Evolutionary conservation across 352 stramenopile genomes (phyloP), one percentile per base, ranked within the genome.

Genomic region (Globisporangium carolinianum): DNA sequence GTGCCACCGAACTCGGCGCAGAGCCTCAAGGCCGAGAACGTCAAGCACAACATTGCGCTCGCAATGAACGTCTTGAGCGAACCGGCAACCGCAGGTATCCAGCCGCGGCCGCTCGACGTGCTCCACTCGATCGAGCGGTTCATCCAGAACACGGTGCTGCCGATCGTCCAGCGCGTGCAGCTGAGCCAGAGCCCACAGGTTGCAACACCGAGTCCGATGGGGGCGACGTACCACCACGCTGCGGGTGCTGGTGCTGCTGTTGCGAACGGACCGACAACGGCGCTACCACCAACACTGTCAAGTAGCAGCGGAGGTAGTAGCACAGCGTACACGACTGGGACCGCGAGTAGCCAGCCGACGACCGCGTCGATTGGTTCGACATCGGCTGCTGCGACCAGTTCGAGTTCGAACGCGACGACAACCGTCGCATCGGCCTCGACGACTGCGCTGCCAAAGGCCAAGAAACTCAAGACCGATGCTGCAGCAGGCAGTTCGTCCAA

Each of bases 121-220:
- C 60, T 95, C 8, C 71, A 72, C 18, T 87, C 85, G 9, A 93
- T 95, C 39, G 85, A 95, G 55, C 70, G 71, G 17, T 95, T 95
- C 38, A 87, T 95, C 43, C 68, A 84, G 47, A 83, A 74, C 49
- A 90, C 81, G 3, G 80, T 95, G 32, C 61, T 86, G 36, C 83
- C 85, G 15, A 91, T 95, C 41, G 79, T 91, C 4, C 69, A 69
- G 18, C 88, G 89, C 55, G 75, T 91, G 4, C 59, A 76, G 24
- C 3, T 39, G 47, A 32, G 52, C 47, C 43, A 60, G 48, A 60
- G 47, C 15, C 47, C 47, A 12, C 59, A 65, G 15, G 53, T n/a
- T n/a, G n/a, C n/a, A n/a, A n/a, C 55, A 15, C 18, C 59, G 11
- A 65, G 41, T 45, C 39, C 51, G 37, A 17, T 17, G 5, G 51